Evolutionary conservation across 2,329 filamentous ascomycete species (phyloP).

Genomic region (Mycosphaerelloides madeirae): DNA sequence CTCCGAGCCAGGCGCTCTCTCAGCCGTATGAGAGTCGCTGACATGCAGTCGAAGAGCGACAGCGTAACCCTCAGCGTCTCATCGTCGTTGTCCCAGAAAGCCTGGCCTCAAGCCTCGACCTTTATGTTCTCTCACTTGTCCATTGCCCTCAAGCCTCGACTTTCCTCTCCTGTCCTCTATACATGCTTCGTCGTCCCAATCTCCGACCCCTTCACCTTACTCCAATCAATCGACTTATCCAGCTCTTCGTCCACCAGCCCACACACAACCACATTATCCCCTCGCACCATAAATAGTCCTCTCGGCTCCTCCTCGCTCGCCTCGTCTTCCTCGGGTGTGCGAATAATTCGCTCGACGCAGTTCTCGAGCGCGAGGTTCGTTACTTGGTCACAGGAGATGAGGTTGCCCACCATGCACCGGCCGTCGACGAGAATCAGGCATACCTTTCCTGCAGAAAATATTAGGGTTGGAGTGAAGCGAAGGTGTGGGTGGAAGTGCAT

Average conservation of each 20-base stretch:
- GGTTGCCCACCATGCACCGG: constrained; percentile 68
- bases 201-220: constrained; percentile 75
- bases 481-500: constrained; percentile 6
- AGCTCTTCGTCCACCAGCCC: constrained; percentile 86
- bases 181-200: constrained; percentile 71
- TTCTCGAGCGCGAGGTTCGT: constrained; percentile 87
- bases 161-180: background rate
- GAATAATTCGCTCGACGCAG: constrained; percentile 85
- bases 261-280: constrained; percentile 88
- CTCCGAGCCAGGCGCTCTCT: too few species aligned
- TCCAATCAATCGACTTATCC: constrained; percentile 89
- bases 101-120: too few species aligned
- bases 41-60: too few species aligned
- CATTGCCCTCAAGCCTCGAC: too few species aligned
- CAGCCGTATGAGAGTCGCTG: too few species aligned
- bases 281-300: constrained; percentile 85
- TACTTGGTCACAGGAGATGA: constrained; percentile 81
- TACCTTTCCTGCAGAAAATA: constrained; percentile 66
- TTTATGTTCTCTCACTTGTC: too few species aligned
- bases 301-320: constrained; percentile 74
- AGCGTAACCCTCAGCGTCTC: too few species aligned
- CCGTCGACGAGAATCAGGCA: constrained; percentile 89
- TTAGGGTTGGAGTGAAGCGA: constrained; percentile 3
- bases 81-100: too few species aligned
- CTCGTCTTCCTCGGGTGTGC: constrained; percentile 75